Percentiles rank a stretch among this genome's conserved stretches.
Conservation (phyloP, 768 basidiomycete genomes). For the Termitomyces sp. region DNA sequence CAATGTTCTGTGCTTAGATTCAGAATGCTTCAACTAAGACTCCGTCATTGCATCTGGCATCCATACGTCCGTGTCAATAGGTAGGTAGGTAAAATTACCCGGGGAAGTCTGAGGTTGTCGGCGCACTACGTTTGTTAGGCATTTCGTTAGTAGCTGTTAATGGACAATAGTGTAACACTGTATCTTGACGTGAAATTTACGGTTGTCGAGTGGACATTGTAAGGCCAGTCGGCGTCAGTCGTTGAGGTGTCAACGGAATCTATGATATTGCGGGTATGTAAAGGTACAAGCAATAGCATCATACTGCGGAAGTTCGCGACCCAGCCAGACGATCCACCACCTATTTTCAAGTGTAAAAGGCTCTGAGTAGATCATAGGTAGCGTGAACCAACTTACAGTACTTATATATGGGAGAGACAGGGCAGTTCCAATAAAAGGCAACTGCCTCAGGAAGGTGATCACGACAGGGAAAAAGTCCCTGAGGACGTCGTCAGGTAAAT, state of each 20-base stretch:
- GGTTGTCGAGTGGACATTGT: background rate
- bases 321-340: constrained; percentile 79
- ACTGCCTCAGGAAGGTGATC: constrained; percentile 91
- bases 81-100: no score
- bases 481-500: constrained; percentile 15
- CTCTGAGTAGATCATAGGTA: background rate
- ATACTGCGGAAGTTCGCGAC: constrained; percentile 74
- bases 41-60: background rate
- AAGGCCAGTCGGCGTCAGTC: background rate
- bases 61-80: background rate
- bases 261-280: constrained; percentile 7
- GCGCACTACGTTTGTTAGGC: background rate
- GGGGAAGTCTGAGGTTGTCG: background rate
- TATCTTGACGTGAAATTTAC: background rate
- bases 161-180: background rate
- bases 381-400: constrained; percentile 51
- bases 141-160: background rate
- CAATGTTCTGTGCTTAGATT: background rate
- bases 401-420: constrained; percentile 87
- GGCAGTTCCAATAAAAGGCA: constrained; percentile 87
- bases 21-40: no score
- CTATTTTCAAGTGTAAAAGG: constrained; percentile 34
- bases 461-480: constrained; percentile 99
- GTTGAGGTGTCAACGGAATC: background rate
- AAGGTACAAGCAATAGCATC: constrained; percentile 21